phyloP scores from a whole-genome alignment of 1,284 basidiomycete genomes.

The Hemileia vastatrix region DNA sequence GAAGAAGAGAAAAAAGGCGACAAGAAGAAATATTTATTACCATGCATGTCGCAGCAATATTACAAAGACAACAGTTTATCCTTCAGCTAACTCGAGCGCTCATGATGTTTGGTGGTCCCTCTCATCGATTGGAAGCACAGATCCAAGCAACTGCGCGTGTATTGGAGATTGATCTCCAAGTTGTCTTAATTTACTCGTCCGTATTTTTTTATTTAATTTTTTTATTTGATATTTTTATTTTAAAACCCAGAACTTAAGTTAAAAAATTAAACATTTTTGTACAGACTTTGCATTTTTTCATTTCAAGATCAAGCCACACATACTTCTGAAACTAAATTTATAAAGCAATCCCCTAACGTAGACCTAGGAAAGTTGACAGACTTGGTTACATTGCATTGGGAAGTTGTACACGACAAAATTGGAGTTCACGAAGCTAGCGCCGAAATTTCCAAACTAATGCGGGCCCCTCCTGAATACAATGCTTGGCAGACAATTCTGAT shows the following conservation, averaged over 20 bases:
- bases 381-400: slow-evolving; percentile 66
- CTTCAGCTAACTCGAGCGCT: slow-evolving; percentile 76
- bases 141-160: slow-evolving; percentile 75
- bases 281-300: slow-evolving; percentile 44
- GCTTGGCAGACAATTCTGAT: slow-evolving; percentile 61
- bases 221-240: too few relatives aligned
- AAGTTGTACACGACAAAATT: slow-evolving; percentile 76
- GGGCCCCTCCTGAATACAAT: slow-evolving; percentile 51
- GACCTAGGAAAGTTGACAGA: slow-evolving; percentile 68
- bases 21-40: slow-evolving; percentile 73
- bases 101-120: slow-evolving; percentile 94
- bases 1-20: slow-evolving; percentile 55
- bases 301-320: slow-evolving; percentile 75
- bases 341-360: slow-evolving; percentile 58
- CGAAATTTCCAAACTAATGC: slow-evolving; percentile 68
- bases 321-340: slow-evolving; percentile 67
- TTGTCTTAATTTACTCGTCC: slow-evolving; percentile 58
- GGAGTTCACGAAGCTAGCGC: slow-evolving; percentile 68
- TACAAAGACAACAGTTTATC: slow-evolving; percentile 79
- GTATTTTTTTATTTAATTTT: too few relatives aligned
- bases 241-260: too few relatives aligned
- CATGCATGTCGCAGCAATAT: slow-evolving; percentile 74
- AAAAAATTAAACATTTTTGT: too few relatives aligned
- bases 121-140: slow-evolving; percentile 75
- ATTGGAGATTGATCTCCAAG: slow-evolving; percentile 70